phyloP scores from a whole-genome alignment of 257 asterid species.

The Solanum commersonii region DNA sequence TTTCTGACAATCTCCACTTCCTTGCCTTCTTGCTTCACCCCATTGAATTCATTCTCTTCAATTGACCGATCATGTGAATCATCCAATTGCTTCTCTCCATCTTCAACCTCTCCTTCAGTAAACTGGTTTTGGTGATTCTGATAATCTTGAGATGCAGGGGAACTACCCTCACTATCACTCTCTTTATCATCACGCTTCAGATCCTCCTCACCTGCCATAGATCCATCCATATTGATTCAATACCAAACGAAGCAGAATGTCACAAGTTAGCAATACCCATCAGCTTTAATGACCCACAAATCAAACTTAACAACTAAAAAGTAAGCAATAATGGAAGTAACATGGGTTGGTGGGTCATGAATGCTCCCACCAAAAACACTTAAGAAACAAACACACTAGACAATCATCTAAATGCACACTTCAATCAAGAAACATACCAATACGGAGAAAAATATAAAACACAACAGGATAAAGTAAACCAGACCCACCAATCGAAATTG shows the following conservation, averaged over 20 bases:
- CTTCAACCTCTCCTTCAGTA: slow-evolving; percentile 25
- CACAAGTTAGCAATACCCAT: not conserved
- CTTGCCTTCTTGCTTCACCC: not conserved
- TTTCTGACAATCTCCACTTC: not conserved
- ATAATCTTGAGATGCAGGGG: slow-evolving; percentile 25
- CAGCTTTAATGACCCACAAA: not conserved
- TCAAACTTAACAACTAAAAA: not conserved
- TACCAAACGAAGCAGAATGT: not conserved
- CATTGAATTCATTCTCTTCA: slow-evolving; percentile 3
- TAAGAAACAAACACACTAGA: not conserved
- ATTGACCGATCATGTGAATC: not conserved
- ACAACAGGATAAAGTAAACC: slow-evolving; percentile 9
- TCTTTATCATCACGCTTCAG: slow-evolving; percentile 26
- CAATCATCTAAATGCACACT: not conserved
- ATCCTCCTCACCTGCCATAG: slow-evolving; percentile 43
- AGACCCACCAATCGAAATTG: slow-evolving; percentile 27
- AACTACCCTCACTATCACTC: slow-evolving; percentile 28
- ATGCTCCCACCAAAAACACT: not conserved
- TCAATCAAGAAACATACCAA: not conserved
- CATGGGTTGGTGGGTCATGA: slow-evolving; percentile 2
- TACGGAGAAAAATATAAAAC: slow-evolving; percentile 2
- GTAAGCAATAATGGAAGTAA: not conserved
- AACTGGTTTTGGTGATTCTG: slow-evolving; percentile 14
- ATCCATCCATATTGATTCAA: slow-evolving; percentile 16
- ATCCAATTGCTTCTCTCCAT: slow-evolving; percentile 11